phyloP scores from a whole-genome alignment of 176 grass and related monocot genomes.

The Eragrostis curvula region DNA sequence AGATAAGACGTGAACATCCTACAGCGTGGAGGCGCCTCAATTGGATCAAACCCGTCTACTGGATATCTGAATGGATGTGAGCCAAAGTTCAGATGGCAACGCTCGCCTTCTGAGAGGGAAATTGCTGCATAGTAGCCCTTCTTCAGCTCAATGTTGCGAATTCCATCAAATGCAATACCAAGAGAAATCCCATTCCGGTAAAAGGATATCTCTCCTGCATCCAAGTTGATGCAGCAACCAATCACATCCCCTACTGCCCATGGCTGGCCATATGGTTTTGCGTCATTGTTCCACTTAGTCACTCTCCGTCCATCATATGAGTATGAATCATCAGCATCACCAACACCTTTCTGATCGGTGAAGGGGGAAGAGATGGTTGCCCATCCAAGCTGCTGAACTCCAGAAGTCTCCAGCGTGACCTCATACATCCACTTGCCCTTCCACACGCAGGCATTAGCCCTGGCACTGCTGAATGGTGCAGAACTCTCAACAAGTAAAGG shows the following conservation, averaged over 20 bases:
- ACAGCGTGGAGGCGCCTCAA: constrained; percentile 62
- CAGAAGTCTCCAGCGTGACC: constrained; percentile 76
- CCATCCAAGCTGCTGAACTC: constrained; percentile 89
- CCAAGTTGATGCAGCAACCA: constrained; percentile 81
- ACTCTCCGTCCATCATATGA: constrained; percentile 77
- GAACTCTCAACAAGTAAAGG: constrained; percentile 75
- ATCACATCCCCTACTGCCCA: constrained; percentile 88
- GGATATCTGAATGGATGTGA: constrained; percentile 79
- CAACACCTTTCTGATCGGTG: constrained; percentile 82
- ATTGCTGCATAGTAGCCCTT: constrained; percentile 82
- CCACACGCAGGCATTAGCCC: constrained; percentile 64
- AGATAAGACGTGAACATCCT: constrained; percentile 58
- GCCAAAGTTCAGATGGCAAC: constrained; percentile 84
- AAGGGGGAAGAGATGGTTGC: constrained; percentile 66
- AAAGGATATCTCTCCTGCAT: constrained; percentile 67
- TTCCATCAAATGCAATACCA: constrained; percentile 73
- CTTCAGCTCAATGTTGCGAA: constrained; percentile 39
- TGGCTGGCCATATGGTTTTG: constrained; percentile 67
- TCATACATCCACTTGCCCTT: constrained; percentile 96
- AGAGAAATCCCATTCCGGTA: constrained; percentile 76
- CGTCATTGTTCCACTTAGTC: constrained; percentile 84
- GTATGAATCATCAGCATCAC: constrained; percentile 84
- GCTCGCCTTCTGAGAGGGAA: constrained; percentile 83
- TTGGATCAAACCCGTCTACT: constrained; percentile 69
- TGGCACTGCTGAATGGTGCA: constrained; percentile 70